Conservation (phyloP, 345 rosid genomes). For the Eucalyptus grandis region DNA sequence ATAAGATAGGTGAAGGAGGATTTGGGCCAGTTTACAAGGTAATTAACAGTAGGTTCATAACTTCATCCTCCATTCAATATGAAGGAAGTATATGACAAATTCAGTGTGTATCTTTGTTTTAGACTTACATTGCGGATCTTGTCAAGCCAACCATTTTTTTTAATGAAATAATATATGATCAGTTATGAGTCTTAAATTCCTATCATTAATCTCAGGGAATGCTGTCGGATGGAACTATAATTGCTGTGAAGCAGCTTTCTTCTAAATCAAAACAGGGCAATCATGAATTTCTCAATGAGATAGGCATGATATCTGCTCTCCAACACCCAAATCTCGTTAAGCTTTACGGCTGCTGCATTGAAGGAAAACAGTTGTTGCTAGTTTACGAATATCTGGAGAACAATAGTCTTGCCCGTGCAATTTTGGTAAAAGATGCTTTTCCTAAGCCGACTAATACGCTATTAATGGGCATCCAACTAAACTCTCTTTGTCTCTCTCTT, state of each 20-base stretch:
- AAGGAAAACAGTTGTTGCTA: slow-evolving; percentile 52
- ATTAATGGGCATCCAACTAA: neutral
- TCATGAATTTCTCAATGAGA: slow-evolving; percentile 52
- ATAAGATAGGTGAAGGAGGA: slow-evolving; percentile 96
- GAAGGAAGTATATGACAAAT: neutral
- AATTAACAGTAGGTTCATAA: neutral
- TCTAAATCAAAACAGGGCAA: slow-evolving; percentile 72
- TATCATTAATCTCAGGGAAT: slow-evolving; percentile 15
- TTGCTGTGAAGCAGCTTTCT: slow-evolving; percentile 67
- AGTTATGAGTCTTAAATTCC: neutral
- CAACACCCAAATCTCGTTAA: slow-evolving; percentile 63
- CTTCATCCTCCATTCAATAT: neutral
- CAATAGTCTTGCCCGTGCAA: slow-evolving; percentile 48
- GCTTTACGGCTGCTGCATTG: slow-evolving; percentile 51
- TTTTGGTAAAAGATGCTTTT: slow-evolving; percentile 17
- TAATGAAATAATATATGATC: neutral
- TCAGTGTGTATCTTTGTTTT: neutral
- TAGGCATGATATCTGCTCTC: slow-evolving; percentile 65
- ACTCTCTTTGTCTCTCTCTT: neutral
- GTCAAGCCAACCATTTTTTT: neutral
- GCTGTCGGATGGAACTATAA: slow-evolving; percentile 33
- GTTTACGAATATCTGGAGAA: slow-evolving; percentile 56
- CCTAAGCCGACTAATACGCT: neutral
- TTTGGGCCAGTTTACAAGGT: slow-evolving; percentile 91
- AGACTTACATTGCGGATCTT: neutral